Percentiles rank a stretch among this genome's conserved stretches.
Conservation (phyloP, 78 protist species). For the Planoprotostelium fungivorum region DNA sequence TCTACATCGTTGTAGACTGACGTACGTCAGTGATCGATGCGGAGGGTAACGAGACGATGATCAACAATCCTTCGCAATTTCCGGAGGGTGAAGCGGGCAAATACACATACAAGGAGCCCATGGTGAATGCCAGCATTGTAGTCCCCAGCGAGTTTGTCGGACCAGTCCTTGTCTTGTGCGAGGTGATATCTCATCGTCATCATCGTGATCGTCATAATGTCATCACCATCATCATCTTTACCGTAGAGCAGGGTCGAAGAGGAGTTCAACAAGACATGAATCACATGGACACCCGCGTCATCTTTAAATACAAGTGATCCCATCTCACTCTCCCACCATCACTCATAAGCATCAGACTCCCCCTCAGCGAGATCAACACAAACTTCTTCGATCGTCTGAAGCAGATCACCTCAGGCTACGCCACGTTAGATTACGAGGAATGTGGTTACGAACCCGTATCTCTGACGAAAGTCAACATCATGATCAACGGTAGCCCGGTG, state of each 20-base stretch:
- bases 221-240: not conserved
- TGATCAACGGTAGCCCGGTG: constrained; percentile 70
- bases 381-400: constrained; percentile 70
- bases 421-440: constrained; percentile 79
- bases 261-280: constrained; percentile 16
- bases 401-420: constrained; percentile 75
- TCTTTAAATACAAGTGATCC: not conserved
- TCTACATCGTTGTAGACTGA: constrained; percentile 20
- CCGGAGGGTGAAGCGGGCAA: constrained; percentile 3
- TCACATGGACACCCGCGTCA: not conserved
- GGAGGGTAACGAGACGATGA: constrained; percentile 13
- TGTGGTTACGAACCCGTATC: constrained; percentile 45
- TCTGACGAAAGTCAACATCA: constrained; percentile 47
- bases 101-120: constrained; percentile 53
- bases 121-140: constrained; percentile 43
- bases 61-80: constrained; percentile 48
- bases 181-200: constrained; percentile 11
- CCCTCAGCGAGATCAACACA: constrained; percentile 71
- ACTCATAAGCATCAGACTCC: constrained; percentile 52
- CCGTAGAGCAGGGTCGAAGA: not conserved
- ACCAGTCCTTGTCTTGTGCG: constrained; percentile 36
- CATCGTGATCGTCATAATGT: not conserved
- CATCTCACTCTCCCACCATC: not conserved
- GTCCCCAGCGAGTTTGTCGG: constrained; percentile 71
- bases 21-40: not conserved